A percentile compares a stretch with the other conserved stretches of the same genome.
Conservation (phyloP, 305 asterid species). For the Fraxinus baroniana region DNA sequence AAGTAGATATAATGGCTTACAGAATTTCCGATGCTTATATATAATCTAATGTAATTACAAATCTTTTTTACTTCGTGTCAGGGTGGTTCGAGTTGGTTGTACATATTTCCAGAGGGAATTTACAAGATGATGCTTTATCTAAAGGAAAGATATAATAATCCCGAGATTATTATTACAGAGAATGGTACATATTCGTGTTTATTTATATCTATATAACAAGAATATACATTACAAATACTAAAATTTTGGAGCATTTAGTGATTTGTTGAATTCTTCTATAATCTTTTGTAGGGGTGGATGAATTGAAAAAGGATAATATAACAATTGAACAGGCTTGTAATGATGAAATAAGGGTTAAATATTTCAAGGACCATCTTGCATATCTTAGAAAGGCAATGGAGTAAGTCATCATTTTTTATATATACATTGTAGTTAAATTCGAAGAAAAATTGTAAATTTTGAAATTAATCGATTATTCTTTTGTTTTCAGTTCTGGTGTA, state of each 20-base stretch:
- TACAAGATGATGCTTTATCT: conserved; percentile 7
- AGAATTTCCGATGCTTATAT: not conserved
- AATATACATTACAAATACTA: not conserved
- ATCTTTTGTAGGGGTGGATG: not conserved
- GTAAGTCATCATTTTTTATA: not conserved
- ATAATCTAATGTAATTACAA: not conserved
- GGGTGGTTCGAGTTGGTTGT: conserved; percentile 24
- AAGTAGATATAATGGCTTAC: not conserved
- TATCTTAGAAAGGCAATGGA: conserved; percentile 19
- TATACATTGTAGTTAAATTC: not conserved
- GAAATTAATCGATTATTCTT: not conserved
- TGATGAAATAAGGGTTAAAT: not conserved
- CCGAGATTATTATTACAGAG: conserved; percentile 25
- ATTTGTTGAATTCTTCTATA: not conserved
- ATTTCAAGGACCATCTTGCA: conserved; percentile 1
- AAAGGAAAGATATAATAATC: not conserved
- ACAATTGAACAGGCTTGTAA: not conserved
- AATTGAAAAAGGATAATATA: too few relatives aligned
- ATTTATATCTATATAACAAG: not conserved
- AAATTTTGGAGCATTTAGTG: not conserved
- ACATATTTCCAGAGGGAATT: conserved; percentile 18
- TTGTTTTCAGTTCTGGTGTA: conserved; percentile 28
- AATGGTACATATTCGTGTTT: conserved; percentile 8
- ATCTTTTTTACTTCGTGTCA: not conserved
- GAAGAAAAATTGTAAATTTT: not conserved